Base-by-base conservation (phyloP, 1,284 basidiomycete species). In the Ceratobasidium sp. region DNA sequence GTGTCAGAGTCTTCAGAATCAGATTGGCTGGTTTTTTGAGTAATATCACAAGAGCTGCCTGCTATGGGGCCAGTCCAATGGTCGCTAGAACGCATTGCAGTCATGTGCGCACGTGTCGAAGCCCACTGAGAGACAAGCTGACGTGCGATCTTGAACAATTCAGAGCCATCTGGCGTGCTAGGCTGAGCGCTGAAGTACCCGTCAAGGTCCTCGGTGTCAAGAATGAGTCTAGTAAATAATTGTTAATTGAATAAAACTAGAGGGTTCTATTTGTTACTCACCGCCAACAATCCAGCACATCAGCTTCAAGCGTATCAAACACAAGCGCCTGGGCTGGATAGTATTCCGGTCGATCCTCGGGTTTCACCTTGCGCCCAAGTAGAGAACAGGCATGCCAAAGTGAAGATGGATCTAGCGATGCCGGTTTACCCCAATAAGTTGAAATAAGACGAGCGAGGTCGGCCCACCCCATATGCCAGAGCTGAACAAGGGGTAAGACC, bases 391-490 rank as follows among this genome's bases (percentile, higher is more conserved):
- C 44, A 18, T 46, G 26, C 58, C 58, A 61, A 1, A 61, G 21
- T 2, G 18, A 44, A 4, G 58, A 61, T 1, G 58, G 41, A 18
- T 61, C n/a, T 44, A 8, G 21, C 13, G 14, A 13, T 23, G 14
- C 8, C 16, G 14, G 43, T 30, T 28, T 50, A 18, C 79, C 79
- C 79, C 79, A 81, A 72, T 81, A 76, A 0, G 77, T 75, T 30
- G 76, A 72, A 23, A 79, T 76, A 23, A 81, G 70, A 0, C 78
- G 76, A 59, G 80, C 80, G 11, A 81, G 75, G 69, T 81, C 78
- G 0, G 80, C 80, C 80, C 80, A 81, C 32, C 79, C 78, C 26
- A 80, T 79, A 52, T 82, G 80, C 80, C 80, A 82, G 4, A 79
- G 75, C 44, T 79, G 78, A 14, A 81, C 79, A 3, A 81, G 52